Evolutionary conservation across 2,329 filamentous ascomycete genomes (phyloP).

Genomic region (Cucurbitaria berberidis): DNA sequence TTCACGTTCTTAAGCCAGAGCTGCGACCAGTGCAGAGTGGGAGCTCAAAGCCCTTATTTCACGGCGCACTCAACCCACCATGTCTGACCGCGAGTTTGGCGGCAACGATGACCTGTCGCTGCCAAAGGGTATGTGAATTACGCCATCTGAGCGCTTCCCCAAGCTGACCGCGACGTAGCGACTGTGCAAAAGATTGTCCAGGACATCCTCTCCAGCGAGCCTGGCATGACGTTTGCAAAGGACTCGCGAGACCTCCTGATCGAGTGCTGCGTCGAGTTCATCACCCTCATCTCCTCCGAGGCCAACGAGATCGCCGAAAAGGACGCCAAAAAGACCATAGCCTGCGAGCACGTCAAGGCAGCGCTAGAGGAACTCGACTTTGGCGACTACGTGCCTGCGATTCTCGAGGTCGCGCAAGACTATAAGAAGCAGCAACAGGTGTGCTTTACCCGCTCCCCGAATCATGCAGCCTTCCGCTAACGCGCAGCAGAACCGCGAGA

Average conservation of each 20-base stretch:
- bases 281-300: constrained; percentile 97
- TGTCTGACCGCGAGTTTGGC: constrained; percentile 53
- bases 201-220: constrained; percentile 82
- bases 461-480: constrained; percentile 15
- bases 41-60: constrained; percentile 12
- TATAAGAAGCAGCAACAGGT: constrained; percentile 95
- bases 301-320: constrained; percentile 99
- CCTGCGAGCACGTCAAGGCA: constrained; percentile 95
- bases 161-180: constrained; percentile 52
- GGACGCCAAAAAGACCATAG: constrained; percentile 98
- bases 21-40: constrained; percentile 6
- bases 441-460: constrained; percentile 33
- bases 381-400: constrained; percentile 85
- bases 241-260: constrained; percentile 95
- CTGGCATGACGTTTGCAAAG: constrained; percentile 86
- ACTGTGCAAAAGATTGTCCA: constrained; percentile 85
- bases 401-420: constrained; percentile 83
- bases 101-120: constrained; percentile 52
- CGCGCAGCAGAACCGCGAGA: constrained; percentile 77
- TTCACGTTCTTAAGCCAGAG: constrained; percentile 8
- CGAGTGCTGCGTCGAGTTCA: constrained; percentile 99
- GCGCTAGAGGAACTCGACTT: constrained; percentile 93
- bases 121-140: constrained; percentile 45
- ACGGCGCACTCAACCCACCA: constrained; percentile 33
- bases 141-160: neutral